Evolutionary conservation across 73 alveolate genomes (phyloP), one percentile per base, ranked within the genome.

Genomic region (Paramecium pentaurelia): DNA sequence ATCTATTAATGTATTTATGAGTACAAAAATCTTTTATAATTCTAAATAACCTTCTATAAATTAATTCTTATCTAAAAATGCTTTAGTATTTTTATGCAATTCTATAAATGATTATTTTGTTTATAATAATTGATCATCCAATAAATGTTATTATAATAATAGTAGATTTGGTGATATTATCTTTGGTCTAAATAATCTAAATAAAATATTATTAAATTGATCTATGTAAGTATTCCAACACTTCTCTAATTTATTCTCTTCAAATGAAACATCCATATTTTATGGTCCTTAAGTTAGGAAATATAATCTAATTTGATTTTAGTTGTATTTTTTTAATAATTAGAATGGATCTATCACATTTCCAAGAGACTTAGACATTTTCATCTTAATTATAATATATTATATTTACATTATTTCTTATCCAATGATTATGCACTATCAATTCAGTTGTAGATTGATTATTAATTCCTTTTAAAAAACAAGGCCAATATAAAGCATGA

Each of bases 401-500:
- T 14, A 49, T 12, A 49, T 47, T 60, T 86, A 75, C 95, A 32
- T 93, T 90, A 34, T 96, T 93, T 86, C 88, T 71, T 25, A 94
- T 58, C 98, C 98, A 96, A 60, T 96, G 98, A 54, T 96, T 95
- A 86, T 96, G 98, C 44, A 45, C 68, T 30, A 94, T 37, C 47
- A 95, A 92, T 85, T 49, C 77, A 22, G 60, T 45, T 22, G 97
- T 96, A 11, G 94, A 71, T 28, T 94, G 86, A 37, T 87, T 30
- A 27, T 92, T 95, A 8, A 77, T 92, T 12, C 95, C 95, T 40
- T 47, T 30, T 44, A 96, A 77, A 47, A 96, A 95, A 18, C 96
- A 95, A 16, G 98, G 97, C 98, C 98, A 96, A 91, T 92, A 93
- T 9, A 95, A 86, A 6, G 97, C 94, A 84, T 96, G 98, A 71